Conservation (phyloP, 768 basidiomycete species). For the Boletus rubroflammeus region DNA sequence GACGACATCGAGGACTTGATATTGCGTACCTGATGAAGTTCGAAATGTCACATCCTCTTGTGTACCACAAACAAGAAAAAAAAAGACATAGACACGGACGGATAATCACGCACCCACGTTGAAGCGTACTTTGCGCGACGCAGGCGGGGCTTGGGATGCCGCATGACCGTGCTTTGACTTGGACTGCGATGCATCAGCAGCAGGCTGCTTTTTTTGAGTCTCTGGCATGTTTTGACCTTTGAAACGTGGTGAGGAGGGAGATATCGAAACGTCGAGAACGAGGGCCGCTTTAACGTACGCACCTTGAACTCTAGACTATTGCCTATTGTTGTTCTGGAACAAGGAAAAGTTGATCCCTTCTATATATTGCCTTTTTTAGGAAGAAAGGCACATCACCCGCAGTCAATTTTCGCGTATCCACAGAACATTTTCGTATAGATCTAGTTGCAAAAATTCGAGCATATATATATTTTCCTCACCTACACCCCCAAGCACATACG, state of each 20-base stretch:
- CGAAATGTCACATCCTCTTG: background rate
- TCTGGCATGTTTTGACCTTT: conserved; percentile 27
- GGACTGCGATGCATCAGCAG: conserved; percentile 22
- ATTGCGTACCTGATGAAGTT: conserved; percentile 57
- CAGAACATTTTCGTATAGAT: conserved; percentile 3
- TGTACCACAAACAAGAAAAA: background rate
- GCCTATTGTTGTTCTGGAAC: conserved; percentile 21
- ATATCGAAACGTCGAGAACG: conserved; percentile 8
- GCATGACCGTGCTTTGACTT: conserved; percentile 47
- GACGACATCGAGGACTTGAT: conserved; percentile 82
- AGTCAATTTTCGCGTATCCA: conserved; percentile 4
- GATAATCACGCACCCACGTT: conserved; percentile 61
- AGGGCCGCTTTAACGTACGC: conserved; percentile 8
- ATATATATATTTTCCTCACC: too few species aligned
- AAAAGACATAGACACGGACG: background rate
- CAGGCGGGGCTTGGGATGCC: conserved; percentile 43
- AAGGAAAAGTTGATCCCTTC: conserved; percentile 8
- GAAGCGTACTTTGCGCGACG: conserved; percentile 83
- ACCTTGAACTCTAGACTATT: background rate
- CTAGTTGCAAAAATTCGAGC: too few species aligned
- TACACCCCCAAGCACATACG: too few species aligned
- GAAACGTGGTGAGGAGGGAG: background rate
- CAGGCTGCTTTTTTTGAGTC: conserved; percentile 14
- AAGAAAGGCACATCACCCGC: background rate
- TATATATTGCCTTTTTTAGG: conserved; percentile 1